These are phyloP conservation scores for Fusarium mundagurra DNA, from an alignment of 2,329 filamentous ascomycete species.

Conservation along the genomic window DNA sequence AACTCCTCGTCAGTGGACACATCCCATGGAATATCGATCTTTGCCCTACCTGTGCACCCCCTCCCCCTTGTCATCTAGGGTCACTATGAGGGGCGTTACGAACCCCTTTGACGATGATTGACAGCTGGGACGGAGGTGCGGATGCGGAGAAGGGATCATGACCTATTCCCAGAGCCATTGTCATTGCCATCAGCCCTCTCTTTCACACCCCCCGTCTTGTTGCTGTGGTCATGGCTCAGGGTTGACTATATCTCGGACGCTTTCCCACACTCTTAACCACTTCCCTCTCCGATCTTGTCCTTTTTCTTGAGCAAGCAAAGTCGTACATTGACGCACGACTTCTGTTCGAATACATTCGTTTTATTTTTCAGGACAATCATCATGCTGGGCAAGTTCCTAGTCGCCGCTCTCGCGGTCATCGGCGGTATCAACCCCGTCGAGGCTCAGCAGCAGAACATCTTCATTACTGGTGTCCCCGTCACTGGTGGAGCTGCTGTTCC, in stretches of 20 bases:
- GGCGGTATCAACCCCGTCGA: conserved; percentile 35
- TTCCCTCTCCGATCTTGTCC: conserved; percentile 15
- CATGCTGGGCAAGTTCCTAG: conserved; percentile 34
- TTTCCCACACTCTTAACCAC: conserved; percentile 18
- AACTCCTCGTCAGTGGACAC: conserved; percentile 13
- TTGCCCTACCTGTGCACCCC: conserved; percentile 31
- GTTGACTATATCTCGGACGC: conserved; percentile 25
- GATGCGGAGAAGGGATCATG: conserved; percentile 36
- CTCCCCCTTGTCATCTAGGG: conserved; percentile 37
- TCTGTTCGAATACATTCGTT: conserved; percentile 31
- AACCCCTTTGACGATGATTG: conserved; percentile 39
- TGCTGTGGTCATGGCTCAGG: conserved; percentile 25
- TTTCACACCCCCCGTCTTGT: conserved; percentile 16
- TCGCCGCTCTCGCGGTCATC: conserved; percentile 42
- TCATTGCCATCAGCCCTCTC: conserved; percentile 1
- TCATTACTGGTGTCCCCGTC: conserved; percentile 53
- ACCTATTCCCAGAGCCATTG: conserved; percentile 4
- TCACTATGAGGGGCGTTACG: conserved; percentile 25
- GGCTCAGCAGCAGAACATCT: conserved; percentile 40
- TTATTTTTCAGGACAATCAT: conserved; percentile 21
- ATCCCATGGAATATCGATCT: conserved; percentile 25
- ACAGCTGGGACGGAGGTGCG: conserved; percentile 32
- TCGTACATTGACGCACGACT: conserved; percentile 36
- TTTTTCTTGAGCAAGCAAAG: conserved; percentile 26
- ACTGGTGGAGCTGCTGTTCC: conserved; percentile 55